Evolutionary conservation across 176 grass and related monocot species (phyloP), one percentile per base, ranked within the genome.

Genomic region (Avena atlantica): DNA sequence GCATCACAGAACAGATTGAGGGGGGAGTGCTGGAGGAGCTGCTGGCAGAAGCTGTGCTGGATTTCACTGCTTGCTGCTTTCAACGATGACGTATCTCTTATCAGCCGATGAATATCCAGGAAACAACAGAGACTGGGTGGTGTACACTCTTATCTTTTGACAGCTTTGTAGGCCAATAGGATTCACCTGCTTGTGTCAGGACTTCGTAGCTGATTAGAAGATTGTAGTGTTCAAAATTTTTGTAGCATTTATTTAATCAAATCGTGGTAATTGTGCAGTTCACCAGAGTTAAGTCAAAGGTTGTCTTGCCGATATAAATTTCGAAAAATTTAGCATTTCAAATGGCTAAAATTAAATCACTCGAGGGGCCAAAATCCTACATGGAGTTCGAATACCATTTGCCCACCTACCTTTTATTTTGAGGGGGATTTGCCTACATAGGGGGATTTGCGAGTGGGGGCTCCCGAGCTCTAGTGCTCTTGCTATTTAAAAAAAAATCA

Each of bases 1-100:
- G 89, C n/a, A 93, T 96, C 37, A 81, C 77, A 21, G 90, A 80
- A 64, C 85, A 92, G 61, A 91, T 99, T 23, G 87, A 88, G 20
- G 61, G 37, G 20, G 75, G 78, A 51, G 87, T 96, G 8, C 45
- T 94, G 83, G 90, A 94, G 68, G 87, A 96, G 27, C 90, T 99
- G 78, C 55, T 99, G 45, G 52, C 52, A 40, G 97, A 99, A 74
- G 49, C 78, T 78, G 91, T 99, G 21, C 75, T 72, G 14, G 96
- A 96, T 73, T 70, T 94, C 45, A 19, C 63, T 55, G 9, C 13
- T 86, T 69, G n/a, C 27, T 92, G 52, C 76, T 85, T n/a, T 80
- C 83, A 17, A 10, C 68, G 21, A 52, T 24, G 70, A 93, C 67
- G 60, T 36, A 45, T 44, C n/a, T 42, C 3, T 8, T 70, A 57